phyloP scores from a whole-genome alignment of 192 early-diverging fungal species.

The Mortierella alpina region DNA sequence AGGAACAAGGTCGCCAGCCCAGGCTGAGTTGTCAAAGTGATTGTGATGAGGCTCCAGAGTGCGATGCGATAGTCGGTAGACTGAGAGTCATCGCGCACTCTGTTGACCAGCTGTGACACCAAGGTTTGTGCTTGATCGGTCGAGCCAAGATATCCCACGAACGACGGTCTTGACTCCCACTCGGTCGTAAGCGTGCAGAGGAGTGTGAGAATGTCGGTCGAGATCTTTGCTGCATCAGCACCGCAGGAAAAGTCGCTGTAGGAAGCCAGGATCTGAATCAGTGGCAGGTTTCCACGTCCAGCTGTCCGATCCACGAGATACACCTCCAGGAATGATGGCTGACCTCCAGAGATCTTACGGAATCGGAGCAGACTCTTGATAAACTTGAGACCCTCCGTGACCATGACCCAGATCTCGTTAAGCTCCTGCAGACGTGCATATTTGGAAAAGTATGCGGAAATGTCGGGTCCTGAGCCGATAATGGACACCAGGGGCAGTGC shows the following conservation, averaged over 20 bases:
- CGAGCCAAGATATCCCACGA: constrained; percentile 61
- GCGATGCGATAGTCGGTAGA: constrained; percentile 36
- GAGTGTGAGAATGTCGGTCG: constrained; percentile 59
- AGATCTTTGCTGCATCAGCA: constrained; percentile 38
- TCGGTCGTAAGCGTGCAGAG: constrained; percentile 48
- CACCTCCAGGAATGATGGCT: constrained; percentile 56
- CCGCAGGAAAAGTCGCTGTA: constrained; percentile 53
- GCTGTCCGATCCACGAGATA: constrained; percentile 58
- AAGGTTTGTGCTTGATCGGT: constrained; percentile 55
- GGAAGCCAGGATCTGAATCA: constrained; percentile 51
- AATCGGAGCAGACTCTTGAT: constrained; percentile 51
- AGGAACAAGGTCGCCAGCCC: constrained; percentile 54
- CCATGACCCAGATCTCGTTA: constrained; percentile 27
- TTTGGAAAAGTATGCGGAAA: constrained; percentile 49
- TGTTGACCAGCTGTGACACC: constrained; percentile 24
- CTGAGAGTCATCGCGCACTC: constrained; percentile 32
- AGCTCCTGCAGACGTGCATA: constrained; percentile 17
- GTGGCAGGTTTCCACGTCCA: constrained; percentile 45
- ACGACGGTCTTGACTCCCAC: constrained; percentile 55
- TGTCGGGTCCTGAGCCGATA: constrained; percentile 53
- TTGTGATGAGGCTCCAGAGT: constrained; percentile 61
- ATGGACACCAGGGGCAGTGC: constrained; percentile 57
- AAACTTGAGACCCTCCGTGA: constrained; percentile 54
- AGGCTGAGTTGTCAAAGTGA: constrained; percentile 56
- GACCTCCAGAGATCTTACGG: constrained; percentile 36